A percentile compares a stretch with the other conserved stretches of the same genome.
Evolutionary conservation across 768 basidiomycete genomes (phyloP).

Genomic region (Tulasnella sp.): DNA sequence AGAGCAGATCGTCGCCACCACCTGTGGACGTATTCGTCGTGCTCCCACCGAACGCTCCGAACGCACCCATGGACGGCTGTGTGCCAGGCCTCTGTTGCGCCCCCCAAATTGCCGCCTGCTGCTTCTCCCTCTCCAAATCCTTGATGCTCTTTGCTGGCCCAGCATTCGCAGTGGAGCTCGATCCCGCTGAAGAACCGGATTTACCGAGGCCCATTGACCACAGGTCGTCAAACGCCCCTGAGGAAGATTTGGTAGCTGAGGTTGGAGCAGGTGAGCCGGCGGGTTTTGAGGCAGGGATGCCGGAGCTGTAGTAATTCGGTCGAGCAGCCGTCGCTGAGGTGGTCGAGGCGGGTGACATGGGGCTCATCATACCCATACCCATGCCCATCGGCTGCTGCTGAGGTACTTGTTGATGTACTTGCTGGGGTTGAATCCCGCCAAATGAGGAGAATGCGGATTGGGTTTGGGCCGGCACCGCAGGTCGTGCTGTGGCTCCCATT

Average conservation of each 20-base stretch:
- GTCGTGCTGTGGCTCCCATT: slow-evolving; percentile 8
- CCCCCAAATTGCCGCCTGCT: slow-evolving; percentile 78
- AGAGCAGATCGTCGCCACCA: slow-evolving; percentile 44
- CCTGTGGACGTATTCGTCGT: slow-evolving; percentile 25
- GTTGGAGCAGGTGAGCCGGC: neutral
- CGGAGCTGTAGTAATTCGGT: slow-evolving; percentile 18
- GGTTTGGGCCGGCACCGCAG: slow-evolving; percentile 1
- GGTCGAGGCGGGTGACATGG: neutral
- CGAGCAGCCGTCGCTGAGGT: neutral
- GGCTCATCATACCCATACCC: slow-evolving; percentile 18
- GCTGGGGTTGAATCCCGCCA: neutral
- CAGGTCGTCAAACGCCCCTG: slow-evolving; percentile 78
- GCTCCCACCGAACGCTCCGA: slow-evolving; percentile 17
- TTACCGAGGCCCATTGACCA: slow-evolving; percentile 75
- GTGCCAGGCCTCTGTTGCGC: slow-evolving; percentile 19
- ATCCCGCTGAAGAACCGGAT: slow-evolving; percentile 38
- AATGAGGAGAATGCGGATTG: slow-evolving; percentile 23
- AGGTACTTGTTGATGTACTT: neutral
- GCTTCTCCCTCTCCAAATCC: slow-evolving; percentile 85
- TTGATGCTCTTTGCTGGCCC: slow-evolving; percentile 65
- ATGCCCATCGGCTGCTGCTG: slow-evolving; percentile 19
- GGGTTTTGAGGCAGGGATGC: neutral
- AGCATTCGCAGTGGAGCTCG: slow-evolving; percentile 31
- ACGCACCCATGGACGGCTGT: slow-evolving; percentile 19
- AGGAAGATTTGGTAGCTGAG: slow-evolving; percentile 33